These are phyloP conservation scores for Zymoseptoria tritici DNA, from an alignment of 2,329 filamentous ascomycete species.

Conservation along the genomic window DNA sequence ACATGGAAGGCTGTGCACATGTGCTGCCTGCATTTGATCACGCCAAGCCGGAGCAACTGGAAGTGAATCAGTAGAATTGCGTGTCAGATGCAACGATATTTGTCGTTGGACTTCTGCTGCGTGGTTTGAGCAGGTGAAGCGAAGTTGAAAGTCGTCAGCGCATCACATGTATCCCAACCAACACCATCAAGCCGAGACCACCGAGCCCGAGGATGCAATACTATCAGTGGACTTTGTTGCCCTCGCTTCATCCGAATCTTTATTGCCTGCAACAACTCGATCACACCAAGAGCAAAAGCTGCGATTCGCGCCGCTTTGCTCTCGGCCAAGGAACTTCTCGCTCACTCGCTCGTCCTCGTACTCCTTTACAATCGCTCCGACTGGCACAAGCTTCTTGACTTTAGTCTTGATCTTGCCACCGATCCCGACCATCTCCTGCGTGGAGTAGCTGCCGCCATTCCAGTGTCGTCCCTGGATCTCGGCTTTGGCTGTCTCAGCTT, in stretches of 20 bases:
- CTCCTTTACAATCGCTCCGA: constrained; percentile 80
- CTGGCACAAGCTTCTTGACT: constrained; percentile 69
- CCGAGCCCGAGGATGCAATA: constrained; percentile 19
- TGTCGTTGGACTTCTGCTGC: too few relatives aligned
- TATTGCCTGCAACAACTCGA: constrained; percentile 37
- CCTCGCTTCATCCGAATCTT: constrained; percentile 17
- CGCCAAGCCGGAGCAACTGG: too few relatives aligned
- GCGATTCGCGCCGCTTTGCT: constrained; percentile 59
- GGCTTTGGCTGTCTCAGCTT: constrained; percentile 26
- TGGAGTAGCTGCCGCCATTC: constrained; percentile 65
- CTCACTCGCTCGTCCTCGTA: constrained; percentile 68
- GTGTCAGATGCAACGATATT: too few relatives aligned
- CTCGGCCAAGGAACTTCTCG: constrained; percentile 59
- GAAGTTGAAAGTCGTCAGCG: too few relatives aligned
- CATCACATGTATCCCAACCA: too few relatives aligned
- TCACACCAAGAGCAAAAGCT: constrained; percentile 94
- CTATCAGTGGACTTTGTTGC: constrained; percentile 20
- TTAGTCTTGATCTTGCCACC: constrained; percentile 84
- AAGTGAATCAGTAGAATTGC: too few relatives aligned
- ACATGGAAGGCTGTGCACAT: too few relatives aligned
- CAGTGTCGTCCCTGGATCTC: constrained; percentile 28
- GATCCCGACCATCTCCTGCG: constrained; percentile 86
- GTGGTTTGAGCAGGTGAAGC: too few relatives aligned
- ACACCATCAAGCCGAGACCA: neutral
- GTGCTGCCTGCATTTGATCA: too few relatives aligned